phyloP scores from a whole-genome alignment of 192 early-diverging fungal species.

The Neocallimastix lanati region DNA sequence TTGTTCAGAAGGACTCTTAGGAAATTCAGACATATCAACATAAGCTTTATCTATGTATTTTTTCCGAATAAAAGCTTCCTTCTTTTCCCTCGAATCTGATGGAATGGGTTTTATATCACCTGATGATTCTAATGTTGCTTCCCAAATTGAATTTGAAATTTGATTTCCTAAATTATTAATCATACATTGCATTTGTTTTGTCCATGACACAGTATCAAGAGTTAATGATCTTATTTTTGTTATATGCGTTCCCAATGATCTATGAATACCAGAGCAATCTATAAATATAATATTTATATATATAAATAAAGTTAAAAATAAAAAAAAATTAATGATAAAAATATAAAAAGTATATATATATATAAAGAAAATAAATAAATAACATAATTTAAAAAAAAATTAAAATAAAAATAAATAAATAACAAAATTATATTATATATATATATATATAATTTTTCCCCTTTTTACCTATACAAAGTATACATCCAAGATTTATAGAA shows the following conservation, averaged over 20 bases:
- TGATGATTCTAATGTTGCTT: constrained; percentile 43
- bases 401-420: too few species aligned
- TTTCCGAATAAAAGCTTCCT: constrained; percentile 30
- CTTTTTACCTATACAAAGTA: constrained; percentile 54
- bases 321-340: too few species aligned
- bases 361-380: too few species aligned
- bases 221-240: constrained; percentile 54
- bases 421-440: too few species aligned
- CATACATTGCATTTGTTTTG: constrained; percentile 38
- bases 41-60: constrained; percentile 36
- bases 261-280: constrained; percentile 54
- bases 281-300: too few species aligned
- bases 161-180: constrained; percentile 43
- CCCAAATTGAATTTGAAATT: constrained; percentile 43
- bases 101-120: constrained; percentile 14
- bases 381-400: too few species aligned
- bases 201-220: constrained; percentile 43
- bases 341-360: too few species aligned
- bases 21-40: constrained; percentile 12
- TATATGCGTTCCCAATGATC: constrained; percentile 50
- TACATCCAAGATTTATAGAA: constrained; percentile 48
- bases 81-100: constrained; percentile 24
- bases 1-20: neutral
- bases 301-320: too few species aligned
- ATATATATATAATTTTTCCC: too few species aligned